Evolutionary conservation across 2,329 filamentous ascomycete species (phyloP), one percentile per base, ranked within the genome.

Genomic region (Colletotrichum sidae): DNA sequence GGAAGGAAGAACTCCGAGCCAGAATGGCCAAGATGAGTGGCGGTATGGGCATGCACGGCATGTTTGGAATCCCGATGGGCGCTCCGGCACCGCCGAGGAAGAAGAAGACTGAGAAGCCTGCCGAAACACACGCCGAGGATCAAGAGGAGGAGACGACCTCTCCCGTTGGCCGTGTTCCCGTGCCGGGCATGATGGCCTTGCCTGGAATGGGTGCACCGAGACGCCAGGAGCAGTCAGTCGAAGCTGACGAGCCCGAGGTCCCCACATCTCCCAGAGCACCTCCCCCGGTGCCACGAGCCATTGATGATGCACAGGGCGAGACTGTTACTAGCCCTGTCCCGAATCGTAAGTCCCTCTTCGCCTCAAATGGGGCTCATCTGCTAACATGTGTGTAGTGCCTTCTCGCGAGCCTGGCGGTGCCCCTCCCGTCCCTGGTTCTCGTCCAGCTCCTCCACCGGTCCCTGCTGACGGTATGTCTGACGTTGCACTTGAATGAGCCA

Each of bases 11-110:
- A 75, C 84, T 99, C 38, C 89, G 96, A 66, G 94, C 96, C 67
- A 89, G 96, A 71, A 99, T 99, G 93, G 96, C 96, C 50, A 97
- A 97, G 80, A 96, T 99, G 91, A 97, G 95, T 70, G 95, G 95
- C 60, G 95, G 95, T 25, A 97, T 97, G 93, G 93, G 93, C 51
- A 97, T 98, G 91, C 89, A 93, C 75, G 93, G 93, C 72, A 96
- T 98, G 89, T 96, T 97, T 76, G 93, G 92, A 15, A 87, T 93
- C 75, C 86, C 89, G 13, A 85, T 91, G 79, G 75, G 77, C 33
- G 77, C 79, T n/a, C 74, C 80, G 37, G 71, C 81, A 8, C 76
- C 81, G 9, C 79, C 82, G 45, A 88, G 84, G 74, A 89, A 89
- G 77, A 89, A 88, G 76, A 86, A 86, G 73, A 70, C 76, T 44